phyloP scores from a whole-genome alignment of 768 basidiomycete genomes.

The Austroboletus festivus region DNA sequence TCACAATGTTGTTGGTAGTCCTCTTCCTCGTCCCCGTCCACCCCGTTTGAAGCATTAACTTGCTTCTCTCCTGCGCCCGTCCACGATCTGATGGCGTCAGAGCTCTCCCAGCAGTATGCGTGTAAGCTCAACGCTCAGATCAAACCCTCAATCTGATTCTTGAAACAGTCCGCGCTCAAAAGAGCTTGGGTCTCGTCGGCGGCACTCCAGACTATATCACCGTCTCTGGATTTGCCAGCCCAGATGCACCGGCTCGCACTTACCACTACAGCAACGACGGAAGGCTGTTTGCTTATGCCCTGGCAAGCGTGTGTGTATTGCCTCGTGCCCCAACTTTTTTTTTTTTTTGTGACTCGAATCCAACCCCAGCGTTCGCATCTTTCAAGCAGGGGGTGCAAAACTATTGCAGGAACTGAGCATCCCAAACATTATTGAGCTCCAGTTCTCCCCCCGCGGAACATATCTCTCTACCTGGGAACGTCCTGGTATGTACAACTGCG shows the following conservation, averaged over 20 bases:
- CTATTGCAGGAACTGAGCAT: slow-evolving; percentile 73
- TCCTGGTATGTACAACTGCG: slow-evolving; percentile 49
- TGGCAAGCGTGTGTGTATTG: slow-evolving; percentile 64
- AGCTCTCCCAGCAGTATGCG: slow-evolving; percentile 79
- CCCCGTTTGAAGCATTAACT: slow-evolving; percentile 70
- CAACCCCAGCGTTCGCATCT: slow-evolving; percentile 62
- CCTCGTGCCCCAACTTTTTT: slow-evolving; percentile 13
- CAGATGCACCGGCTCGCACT: slow-evolving; percentile 70
- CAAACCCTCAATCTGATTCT: slow-evolving; percentile 14
- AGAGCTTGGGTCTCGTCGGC: slow-evolving; percentile 81
- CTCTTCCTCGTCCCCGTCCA: slow-evolving; percentile 14
- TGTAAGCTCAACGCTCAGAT: slow-evolving; percentile 61
- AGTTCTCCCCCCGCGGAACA: slow-evolving; percentile 90
- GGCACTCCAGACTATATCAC: slow-evolving; percentile 74
- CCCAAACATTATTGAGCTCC: slow-evolving; percentile 76
- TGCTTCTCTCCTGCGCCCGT: slow-evolving; percentile 56
- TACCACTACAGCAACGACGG: slow-evolving; percentile 86
- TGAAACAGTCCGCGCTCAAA: slow-evolving; percentile 84
- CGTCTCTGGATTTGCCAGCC: slow-evolving; percentile 58
- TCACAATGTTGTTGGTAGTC: slow-evolving; percentile 18
- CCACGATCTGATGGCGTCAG: slow-evolving; percentile 58
- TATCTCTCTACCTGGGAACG: slow-evolving; percentile 97
- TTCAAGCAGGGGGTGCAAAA: slow-evolving; percentile 68
- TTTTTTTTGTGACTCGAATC: slow-evolving; percentile 14
- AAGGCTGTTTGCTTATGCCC: slow-evolving; percentile 79